phyloP scores from a whole-genome alignment of 768 basidiomycete genomes.

The Macrolepiota fuliginosa region DNA sequence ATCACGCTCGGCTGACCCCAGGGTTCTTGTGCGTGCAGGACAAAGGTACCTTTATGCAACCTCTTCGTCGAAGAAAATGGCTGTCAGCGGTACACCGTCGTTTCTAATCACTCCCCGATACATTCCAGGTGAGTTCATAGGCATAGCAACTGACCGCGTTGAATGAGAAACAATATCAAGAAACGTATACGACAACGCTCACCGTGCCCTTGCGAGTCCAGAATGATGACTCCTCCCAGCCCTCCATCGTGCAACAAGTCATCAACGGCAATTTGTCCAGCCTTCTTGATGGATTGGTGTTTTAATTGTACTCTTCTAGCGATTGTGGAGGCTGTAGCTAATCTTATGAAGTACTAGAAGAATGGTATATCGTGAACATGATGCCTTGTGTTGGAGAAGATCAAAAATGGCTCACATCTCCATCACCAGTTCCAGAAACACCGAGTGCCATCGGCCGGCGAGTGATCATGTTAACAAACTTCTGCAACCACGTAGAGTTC shows the following conservation, averaged over 20 bases:
- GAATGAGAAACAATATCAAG: neutral
- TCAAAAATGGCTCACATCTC: slow-evolving; percentile 53
- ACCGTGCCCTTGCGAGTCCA: slow-evolving; percentile 74
- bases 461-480: slow-evolving; percentile 7
- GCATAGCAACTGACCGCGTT: slow-evolving; percentile 56
- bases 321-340: slow-evolving; percentile 62
- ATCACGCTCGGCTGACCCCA: neutral
- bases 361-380: neutral
- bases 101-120: slow-evolving; percentile 72
- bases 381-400: slow-evolving; percentile 7
- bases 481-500: neutral
- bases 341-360: slow-evolving; percentile 73
- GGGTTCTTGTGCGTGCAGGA: neutral
- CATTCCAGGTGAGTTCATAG: slow-evolving; percentile 79
- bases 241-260: slow-evolving; percentile 60
- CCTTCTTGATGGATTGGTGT: slow-evolving; percentile 52
- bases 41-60: slow-evolving; percentile 21
- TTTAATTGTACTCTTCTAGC: slow-evolving; percentile 64
- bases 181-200: slow-evolving; percentile 15
- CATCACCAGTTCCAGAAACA: slow-evolving; percentile 83
- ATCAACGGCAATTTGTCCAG: slow-evolving; percentile 53
- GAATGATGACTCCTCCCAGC: slow-evolving; percentile 70
- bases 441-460: slow-evolving; percentile 49
- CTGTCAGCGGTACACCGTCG: slow-evolving; percentile 71
- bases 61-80: slow-evolving; percentile 74